These are phyloP conservation scores for Acacia acuminata DNA, from an alignment of 306 rosid species.

Conservation along the genomic window DNA sequence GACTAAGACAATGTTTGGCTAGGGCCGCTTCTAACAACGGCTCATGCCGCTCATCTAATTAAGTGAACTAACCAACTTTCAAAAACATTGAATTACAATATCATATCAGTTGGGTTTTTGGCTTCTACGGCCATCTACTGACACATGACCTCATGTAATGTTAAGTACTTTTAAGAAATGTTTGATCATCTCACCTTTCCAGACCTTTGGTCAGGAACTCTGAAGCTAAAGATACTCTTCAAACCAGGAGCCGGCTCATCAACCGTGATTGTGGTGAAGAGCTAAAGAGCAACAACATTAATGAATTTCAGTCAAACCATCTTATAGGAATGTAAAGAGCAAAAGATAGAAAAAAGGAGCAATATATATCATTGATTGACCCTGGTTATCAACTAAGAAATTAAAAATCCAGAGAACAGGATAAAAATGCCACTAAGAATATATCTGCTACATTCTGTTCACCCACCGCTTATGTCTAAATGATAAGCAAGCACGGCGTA, in stretches of 20 bases:
- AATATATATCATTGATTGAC: neutral
- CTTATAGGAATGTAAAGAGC: neutral
- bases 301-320: conserved; percentile 23
- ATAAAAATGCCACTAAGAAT: neutral
- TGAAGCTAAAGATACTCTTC: conserved; percentile 79
- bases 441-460: neutral
- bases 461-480: neutral
- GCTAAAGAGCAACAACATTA: conserved; percentile 44
- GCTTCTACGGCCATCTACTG: neutral
- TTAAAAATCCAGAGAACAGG: neutral
- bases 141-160: neutral
- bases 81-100: too few relatives aligned
- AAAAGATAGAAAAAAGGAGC: neutral
- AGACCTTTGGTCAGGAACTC: conserved; percentile 90
- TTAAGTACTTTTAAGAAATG: neutral
- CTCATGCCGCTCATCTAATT: too few relatives aligned
- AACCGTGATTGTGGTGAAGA: conserved; percentile 67
- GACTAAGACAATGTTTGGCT: too few relatives aligned
- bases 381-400: neutral
- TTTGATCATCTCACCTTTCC: conserved; percentile 71
- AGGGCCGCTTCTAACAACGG: too few relatives aligned
- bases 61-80: too few relatives aligned
- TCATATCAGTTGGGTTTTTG: neutral
- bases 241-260: conserved; percentile 89
- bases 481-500: neutral